Conservation (phyloP, 192 early-diverging fungal species). For the Jimgerdemannia flammicorona region DNA sequence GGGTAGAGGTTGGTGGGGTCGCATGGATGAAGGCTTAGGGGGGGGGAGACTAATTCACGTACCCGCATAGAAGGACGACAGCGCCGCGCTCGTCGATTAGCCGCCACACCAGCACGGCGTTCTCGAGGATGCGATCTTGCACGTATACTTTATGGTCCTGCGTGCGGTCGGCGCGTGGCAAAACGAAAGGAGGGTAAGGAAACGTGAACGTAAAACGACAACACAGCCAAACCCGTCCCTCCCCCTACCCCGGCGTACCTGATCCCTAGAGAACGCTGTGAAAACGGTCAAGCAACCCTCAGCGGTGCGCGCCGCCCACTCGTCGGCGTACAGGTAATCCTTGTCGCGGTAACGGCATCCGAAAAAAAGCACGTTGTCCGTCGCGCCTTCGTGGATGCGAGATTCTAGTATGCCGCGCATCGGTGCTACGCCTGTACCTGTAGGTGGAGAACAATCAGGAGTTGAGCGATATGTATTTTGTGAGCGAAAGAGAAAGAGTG, state of each 20-base stretch:
- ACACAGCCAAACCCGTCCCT: too few relatives aligned
- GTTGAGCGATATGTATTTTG: too few relatives aligned
- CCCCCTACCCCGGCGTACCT: constrained; percentile 22
- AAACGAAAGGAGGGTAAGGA: too few relatives aligned
- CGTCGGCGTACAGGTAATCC: constrained; percentile 73
- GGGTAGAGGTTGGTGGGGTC: background rate
- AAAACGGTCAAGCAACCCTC: constrained; percentile 54
- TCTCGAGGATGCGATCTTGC: constrained; percentile 63
- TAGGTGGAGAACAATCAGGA: too few relatives aligned
- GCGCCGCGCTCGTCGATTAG: constrained; percentile 54
- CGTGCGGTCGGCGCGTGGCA: background rate
- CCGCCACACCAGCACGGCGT: constrained; percentile 60
- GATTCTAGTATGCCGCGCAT: constrained; percentile 77
- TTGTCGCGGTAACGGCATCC: constrained; percentile 68
- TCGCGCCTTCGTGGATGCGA: constrained; percentile 41
- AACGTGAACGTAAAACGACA: too few relatives aligned
- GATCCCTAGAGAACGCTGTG: constrained; percentile 88
- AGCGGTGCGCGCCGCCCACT: constrained; percentile 53
- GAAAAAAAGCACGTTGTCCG: constrained; percentile 52
- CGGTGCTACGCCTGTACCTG: constrained; percentile 88
- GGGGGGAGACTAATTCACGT: background rate
- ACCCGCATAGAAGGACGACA: constrained; percentile 73
- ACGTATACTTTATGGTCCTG: constrained; percentile 66
- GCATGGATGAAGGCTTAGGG: too few relatives aligned
- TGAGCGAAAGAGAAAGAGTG: too few relatives aligned